phyloP scores from a whole-genome alignment of 805 yeast species.

The Pichia occidentalis region DNA sequence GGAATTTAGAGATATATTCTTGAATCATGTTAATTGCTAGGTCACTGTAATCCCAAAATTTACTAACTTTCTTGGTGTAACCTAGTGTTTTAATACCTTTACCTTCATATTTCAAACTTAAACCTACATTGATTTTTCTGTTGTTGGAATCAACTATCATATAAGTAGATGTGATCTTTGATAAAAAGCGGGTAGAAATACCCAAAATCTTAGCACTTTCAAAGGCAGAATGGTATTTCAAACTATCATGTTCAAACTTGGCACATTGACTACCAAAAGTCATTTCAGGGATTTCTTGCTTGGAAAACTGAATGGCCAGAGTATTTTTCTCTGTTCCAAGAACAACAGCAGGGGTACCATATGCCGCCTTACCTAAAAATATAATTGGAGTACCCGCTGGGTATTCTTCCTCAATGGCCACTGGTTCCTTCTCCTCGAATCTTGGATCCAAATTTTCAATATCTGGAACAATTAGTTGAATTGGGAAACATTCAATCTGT shows the following conservation, averaged over 20 bases:
- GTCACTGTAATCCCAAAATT: conserved; percentile 79
- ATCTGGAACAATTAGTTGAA: conserved; percentile 70
- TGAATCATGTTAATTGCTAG: conserved; percentile 61
- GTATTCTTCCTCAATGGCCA: conserved; percentile 75
- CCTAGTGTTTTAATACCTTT: conserved; percentile 82
- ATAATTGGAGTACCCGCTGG: conserved; percentile 68
- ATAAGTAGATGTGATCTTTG: conserved; percentile 70
- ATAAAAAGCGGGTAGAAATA: conserved; percentile 58
- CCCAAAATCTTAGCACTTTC: conserved; percentile 54
- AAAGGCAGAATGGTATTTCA: conserved; percentile 58
- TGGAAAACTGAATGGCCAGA: conserved; percentile 48
- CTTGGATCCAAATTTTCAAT: conserved; percentile 72
- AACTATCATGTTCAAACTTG: conserved; percentile 44
- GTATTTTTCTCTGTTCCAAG: conserved; percentile 44
- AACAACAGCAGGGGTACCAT: conserved; percentile 71
- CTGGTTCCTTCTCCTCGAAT: conserved; percentile 62
- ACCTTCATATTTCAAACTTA: conserved; percentile 77
- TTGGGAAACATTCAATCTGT: conserved; percentile 54
- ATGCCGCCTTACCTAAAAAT: conserved; percentile 79
- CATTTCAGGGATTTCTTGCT: conserved; percentile 50
- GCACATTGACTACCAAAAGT: conserved; percentile 58
- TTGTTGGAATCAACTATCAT: conserved; percentile 50
- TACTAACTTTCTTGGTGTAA: conserved; percentile 57
- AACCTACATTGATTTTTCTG: conserved; percentile 62
- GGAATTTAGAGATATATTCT: conserved; percentile 57